Evolutionary conservation across 495 filamentous ascomycete genomes (phyloP), one percentile per base, ranked within the genome.

Genomic region (Endocarpon pusillum): DNA sequence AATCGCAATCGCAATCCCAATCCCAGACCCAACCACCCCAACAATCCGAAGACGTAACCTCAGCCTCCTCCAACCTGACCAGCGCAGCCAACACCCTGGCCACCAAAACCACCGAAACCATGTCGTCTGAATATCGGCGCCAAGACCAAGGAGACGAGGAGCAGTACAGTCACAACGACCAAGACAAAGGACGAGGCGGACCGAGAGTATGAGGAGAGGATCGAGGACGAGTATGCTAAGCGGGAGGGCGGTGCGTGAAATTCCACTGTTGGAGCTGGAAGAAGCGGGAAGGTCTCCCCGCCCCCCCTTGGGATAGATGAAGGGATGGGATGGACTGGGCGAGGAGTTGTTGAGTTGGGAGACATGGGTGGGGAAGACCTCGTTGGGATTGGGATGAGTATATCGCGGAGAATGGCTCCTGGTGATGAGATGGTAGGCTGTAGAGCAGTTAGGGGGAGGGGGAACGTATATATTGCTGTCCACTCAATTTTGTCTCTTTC

Each of bases 191-290:
- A 67, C 35, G 70, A 72, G 45, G 73, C 69, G 2, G 73, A 77
- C 38, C 58, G 58, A 17, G 37, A 66, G 11, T 82, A 80, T 33
- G 70, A 77, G 46, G 75, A 80, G 55, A 55, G 65, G n/a, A 81
- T 79, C 40, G 73, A 78, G 58, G 77, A 81, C 25, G 75, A 82
- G 52, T 81, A 82, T 48, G 75, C 77, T n/a, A 80, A 80, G 62
- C 52, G 75, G 31, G 76, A 80, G 42, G 75, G 77, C 1, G 75
- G 77, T 24, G 72, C 75, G 19, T 80, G 39, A 42, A 8, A 19
- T 25, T 26, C 21, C 8, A 8, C 8, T 25, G 8, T 12, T 8
- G 23, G 23, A 12, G 23, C 12, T 8, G 12, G 23, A 12, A 25
- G 23, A 12, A 8, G 23, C 8, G 23, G 23, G 23, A 12, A 25